These are phyloP conservation scores for Candida germanica DNA, from an alignment of 805 yeast species.

Conservation along the genomic window DNA sequence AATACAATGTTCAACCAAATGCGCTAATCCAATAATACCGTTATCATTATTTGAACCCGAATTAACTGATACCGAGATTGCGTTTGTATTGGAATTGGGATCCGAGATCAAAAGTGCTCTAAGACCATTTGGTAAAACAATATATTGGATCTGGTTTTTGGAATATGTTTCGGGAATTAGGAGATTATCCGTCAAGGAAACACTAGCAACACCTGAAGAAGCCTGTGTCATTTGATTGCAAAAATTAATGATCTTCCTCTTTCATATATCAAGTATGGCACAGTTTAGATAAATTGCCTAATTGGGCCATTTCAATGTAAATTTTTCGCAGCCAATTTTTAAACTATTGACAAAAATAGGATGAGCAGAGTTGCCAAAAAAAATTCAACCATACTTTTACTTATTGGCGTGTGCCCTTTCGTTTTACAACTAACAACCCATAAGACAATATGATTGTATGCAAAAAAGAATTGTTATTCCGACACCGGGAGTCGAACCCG, in stretches of 20 bases:
- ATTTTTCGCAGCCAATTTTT: neutral
- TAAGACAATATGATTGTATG: too few relatives aligned
- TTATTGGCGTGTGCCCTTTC: too few relatives aligned
- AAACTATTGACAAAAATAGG: slow-evolving; percentile 5
- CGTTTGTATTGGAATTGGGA: slow-evolving; percentile 57
- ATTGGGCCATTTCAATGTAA: slow-evolving; percentile 8
- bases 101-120: slow-evolving; percentile 71
- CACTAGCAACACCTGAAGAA: too few relatives aligned
- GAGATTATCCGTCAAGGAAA: too few relatives aligned
- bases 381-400: too few relatives aligned
- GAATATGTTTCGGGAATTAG: slow-evolving; percentile 40
- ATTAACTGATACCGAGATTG: slow-evolving; percentile 72
- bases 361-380: too few relatives aligned
- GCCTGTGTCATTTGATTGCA: too few relatives aligned
- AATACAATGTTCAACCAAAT: slow-evolving; percentile 34
- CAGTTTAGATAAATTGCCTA: too few relatives aligned
- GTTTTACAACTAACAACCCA: too few relatives aligned
- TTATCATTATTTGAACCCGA: slow-evolving; percentile 85
- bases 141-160: slow-evolving; percentile 40
- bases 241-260: too few relatives aligned
- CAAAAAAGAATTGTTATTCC: too few relatives aligned
- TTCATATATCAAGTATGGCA: too few relatives aligned
- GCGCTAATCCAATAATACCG: slow-evolving; percentile 76
- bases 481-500: slow-evolving; percentile 90
- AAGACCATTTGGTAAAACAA: slow-evolving; percentile 67